These are phyloP conservation scores for Exophiala sp. DNA, from an alignment of 2,329 filamentous ascomycete genomes.

Conservation along the genomic window DNA sequence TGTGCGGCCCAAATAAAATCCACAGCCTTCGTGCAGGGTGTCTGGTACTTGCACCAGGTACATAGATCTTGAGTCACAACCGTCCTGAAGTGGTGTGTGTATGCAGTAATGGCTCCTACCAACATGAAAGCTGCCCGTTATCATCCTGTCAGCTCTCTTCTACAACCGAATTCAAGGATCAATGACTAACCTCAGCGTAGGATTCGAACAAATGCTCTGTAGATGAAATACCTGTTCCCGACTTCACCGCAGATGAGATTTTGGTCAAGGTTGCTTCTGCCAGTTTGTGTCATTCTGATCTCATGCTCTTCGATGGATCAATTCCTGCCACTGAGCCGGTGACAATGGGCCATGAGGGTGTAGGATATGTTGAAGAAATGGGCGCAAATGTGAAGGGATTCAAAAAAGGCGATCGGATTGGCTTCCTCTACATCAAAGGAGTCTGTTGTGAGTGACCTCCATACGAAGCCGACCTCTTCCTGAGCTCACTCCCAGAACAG, in stretches of 20 bases:
- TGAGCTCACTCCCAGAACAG: not conserved
- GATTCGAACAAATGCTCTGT: constrained; percentile 1
- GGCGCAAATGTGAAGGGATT: constrained; percentile 8
- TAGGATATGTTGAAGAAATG: constrained; percentile 4
- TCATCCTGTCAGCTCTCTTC: constrained; percentile 2
- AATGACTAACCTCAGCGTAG: not conserved
- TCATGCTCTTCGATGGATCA: constrained; percentile 11
- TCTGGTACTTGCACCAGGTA: too few relatives aligned
- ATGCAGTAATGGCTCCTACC: not conserved
- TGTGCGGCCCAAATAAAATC: too few relatives aligned
- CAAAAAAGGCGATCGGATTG: constrained; percentile 4
- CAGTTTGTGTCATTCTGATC: constrained; percentile 8
- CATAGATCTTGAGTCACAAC: too few relatives aligned
- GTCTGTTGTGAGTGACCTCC: constrained; percentile 9
- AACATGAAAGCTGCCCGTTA: constrained; percentile 8
- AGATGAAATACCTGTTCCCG: constrained; percentile 6
- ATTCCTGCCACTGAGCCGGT: constrained; percentile 9
- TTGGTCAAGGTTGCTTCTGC: constrained; percentile 8
- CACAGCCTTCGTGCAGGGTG: too few relatives aligned
- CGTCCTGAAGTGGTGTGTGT: too few relatives aligned
- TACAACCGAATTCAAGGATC: not conserved
- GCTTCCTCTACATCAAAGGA: constrained; percentile 8
- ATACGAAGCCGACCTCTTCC: not conserved
- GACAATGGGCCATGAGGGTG: constrained; percentile 10
- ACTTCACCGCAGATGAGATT: constrained; percentile 3